phyloP scores from a whole-genome alignment of 768 basidiomycete species.

The Rhizopogon vulgaris region DNA sequence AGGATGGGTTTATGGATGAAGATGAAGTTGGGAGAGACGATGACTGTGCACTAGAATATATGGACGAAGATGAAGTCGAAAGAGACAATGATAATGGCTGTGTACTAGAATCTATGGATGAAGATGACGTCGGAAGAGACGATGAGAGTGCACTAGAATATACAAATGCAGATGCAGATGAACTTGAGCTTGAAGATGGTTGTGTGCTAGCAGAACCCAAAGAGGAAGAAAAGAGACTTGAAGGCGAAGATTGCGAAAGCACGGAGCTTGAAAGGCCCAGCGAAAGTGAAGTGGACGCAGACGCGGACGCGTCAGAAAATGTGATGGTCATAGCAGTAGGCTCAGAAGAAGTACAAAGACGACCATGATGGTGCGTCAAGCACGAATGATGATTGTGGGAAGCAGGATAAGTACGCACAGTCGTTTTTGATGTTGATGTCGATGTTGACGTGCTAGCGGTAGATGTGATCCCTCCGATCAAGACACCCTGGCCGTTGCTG shows the following conservation, averaged over 20 bases:
- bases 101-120: neutral
- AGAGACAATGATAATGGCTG: neutral
- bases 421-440: neutral
- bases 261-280: neutral
- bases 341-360: conserved; percentile 2
- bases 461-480: conserved; percentile 21
- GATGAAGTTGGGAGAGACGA: neutral
- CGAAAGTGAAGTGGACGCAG: neutral
- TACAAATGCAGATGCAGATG: too few species aligned
- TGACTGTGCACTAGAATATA: neutral
- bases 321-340: conserved; percentile 5
- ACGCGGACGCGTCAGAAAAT: neutral
- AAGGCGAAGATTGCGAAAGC: neutral
- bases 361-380: neutral
- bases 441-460: neutral
- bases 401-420: neutral
- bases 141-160: too few species aligned
- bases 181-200: neutral
- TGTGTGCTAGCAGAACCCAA: neutral
- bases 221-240: neutral
- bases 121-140: too few species aligned
- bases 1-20: neutral
- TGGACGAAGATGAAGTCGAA: neutral
- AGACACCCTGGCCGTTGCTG: conserved; percentile 33
- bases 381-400: neutral